Evolutionary conservation across 495 filamentous ascomycete genomes (phyloP), one percentile per base, ranked within the genome.

Genomic region (Penicillium simplicissimum): DNA sequence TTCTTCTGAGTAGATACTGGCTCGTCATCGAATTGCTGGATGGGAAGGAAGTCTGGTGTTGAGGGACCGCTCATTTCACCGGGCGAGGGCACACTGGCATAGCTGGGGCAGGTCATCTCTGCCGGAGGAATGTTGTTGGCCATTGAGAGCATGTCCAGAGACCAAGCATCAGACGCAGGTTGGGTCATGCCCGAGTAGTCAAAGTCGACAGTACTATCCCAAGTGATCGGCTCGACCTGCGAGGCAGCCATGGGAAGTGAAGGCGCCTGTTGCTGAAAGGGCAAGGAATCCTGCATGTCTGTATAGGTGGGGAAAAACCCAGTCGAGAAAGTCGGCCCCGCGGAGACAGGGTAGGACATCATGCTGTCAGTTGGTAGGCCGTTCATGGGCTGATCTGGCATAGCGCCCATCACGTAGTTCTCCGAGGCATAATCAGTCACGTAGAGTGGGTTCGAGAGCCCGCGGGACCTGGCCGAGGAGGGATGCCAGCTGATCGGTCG

Each of bases 401-500:
- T 38, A 57, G 49, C 63, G 13, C 33, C 54, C 63, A 67, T 76
- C 62, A 67, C 68, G 58, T 74, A 65, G 33, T 59, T 72, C n/a
- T 71, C 67, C 55, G 64, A 47, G 34, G 65, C 54, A 57, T 56
- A 61, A 28, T 67, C 54, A 5, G 70, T 60, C 19, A 52, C 55
- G 38, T 64, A 71, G 36, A 69, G 62, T 4, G 70, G 67, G 47
- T 71, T 74, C 33, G 70, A 74, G 64, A 77, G 78, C 28, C 62
- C 74, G 47, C 65, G 66, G 45, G 70, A 63, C 61, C 68, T 75
- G 17, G 81, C 77, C 19, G 78, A 77, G 13, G 70, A 69, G 5
- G 88, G 86, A 71, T 91, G 88, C 89, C 89, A 91, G 68, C 87
- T 90, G 28, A 87, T 82, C 21, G 88, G 89, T 14, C 89, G 75